Evolutionary conservation across 2,329 filamentous ascomycete genomes (phyloP).

Genomic region (Sordariomycetes sp.): DNA sequence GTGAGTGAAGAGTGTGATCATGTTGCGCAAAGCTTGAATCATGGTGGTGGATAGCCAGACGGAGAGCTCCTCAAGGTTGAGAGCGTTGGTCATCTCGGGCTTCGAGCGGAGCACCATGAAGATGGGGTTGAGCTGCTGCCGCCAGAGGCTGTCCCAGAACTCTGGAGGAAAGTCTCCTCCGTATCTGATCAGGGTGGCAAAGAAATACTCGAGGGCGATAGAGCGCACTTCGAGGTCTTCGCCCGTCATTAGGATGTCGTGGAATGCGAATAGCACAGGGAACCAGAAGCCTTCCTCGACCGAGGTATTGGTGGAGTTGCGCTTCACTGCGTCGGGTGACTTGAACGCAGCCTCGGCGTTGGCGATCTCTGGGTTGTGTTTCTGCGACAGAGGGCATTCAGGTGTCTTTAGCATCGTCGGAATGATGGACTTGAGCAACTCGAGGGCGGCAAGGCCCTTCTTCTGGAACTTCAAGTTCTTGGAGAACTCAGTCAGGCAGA

Average conservation of each 20-base stretch:
- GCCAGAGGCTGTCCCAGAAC: slow-evolving; percentile 98
- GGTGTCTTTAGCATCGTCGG: slow-evolving; percentile 92
- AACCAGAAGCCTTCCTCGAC: slow-evolving; percentile 99
- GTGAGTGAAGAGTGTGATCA: slow-evolving; percentile 98
- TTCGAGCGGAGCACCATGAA: slow-evolving; percentile 97
- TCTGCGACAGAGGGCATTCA: slow-evolving; percentile 81
- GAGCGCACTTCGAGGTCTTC: slow-evolving; percentile 95
- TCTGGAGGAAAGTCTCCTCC: slow-evolving; percentile 85
- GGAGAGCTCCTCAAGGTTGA: slow-evolving; percentile 92
- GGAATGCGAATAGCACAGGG: slow-evolving; percentile 93
- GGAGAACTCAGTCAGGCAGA: slow-evolving; percentile 95
- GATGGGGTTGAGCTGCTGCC: slow-evolving; percentile 93
- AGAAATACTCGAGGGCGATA: slow-evolving; percentile 88
- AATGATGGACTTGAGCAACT: slow-evolving; percentile 87
- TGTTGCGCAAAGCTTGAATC: slow-evolving; percentile 95
- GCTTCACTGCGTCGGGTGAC: slow-evolving; percentile 32
- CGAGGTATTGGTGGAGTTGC: slow-evolving; percentile 67
- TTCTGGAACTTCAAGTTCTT: slow-evolving; percentile 99
- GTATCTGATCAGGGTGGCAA: slow-evolving; percentile 83
- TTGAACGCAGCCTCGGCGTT: slow-evolving; percentile 33
- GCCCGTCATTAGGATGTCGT: slow-evolving; percentile 97
- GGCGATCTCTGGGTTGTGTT: slow-evolving; percentile 27
- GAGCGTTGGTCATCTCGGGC: slow-evolving; percentile 90
- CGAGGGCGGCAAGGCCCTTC: slow-evolving; percentile 92
- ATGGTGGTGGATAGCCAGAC: slow-evolving; percentile 99